Conservation (phyloP, 2,329 filamentous ascomycete species). For the Fonsecaea monophora region DNA sequence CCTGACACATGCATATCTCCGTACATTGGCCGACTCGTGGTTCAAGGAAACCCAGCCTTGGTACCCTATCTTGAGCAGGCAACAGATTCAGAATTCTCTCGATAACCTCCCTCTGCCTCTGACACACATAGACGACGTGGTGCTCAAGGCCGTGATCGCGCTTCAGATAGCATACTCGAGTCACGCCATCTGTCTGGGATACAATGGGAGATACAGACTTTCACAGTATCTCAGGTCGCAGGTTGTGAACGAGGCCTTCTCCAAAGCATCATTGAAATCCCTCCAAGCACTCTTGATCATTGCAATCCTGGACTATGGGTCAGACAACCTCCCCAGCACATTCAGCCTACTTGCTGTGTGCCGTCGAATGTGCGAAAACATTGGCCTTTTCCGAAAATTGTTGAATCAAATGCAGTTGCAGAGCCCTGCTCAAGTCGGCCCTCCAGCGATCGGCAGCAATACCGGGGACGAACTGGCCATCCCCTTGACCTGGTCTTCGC, state of each 20-base stretch:
- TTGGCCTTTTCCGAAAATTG: constrained; percentile 38
- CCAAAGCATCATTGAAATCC: constrained; percentile 36
- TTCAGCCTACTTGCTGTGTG: constrained; percentile 39
- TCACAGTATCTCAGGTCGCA: constrained; percentile 35
- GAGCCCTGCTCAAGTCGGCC: constrained; percentile 37
- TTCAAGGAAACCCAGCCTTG: constrained; percentile 49
- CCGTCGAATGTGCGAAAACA: constrained; percentile 38
- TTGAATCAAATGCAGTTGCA: constrained; percentile 36
- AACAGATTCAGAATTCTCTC: constrained; percentile 34
- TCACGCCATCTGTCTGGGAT: constrained; percentile 39
- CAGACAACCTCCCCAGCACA: constrained; percentile 39
- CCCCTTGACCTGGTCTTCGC: constrained; percentile 35
- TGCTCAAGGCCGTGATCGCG: constrained; percentile 38
- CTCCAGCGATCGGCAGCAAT: constrained; percentile 34
- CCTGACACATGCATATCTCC: constrained; percentile 34
- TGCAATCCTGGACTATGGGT: constrained; percentile 38
- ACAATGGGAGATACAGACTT: constrained; percentile 37
- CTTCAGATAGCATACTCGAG: constrained; percentile 38
- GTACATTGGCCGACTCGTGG: constrained; percentile 44
- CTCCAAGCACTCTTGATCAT: constrained; percentile 39
- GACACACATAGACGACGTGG: constrained; percentile 37
- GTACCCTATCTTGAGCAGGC: constrained; percentile 45
- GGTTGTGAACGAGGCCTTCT: constrained; percentile 38
- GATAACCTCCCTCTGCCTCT: constrained; percentile 31
- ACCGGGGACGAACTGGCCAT: constrained; percentile 36